These are phyloP conservation scores for Pleurozium schreberi DNA, from an alignment of 225 moss, liverwort and hornwort genomes.

Conservation along the genomic window DNA sequence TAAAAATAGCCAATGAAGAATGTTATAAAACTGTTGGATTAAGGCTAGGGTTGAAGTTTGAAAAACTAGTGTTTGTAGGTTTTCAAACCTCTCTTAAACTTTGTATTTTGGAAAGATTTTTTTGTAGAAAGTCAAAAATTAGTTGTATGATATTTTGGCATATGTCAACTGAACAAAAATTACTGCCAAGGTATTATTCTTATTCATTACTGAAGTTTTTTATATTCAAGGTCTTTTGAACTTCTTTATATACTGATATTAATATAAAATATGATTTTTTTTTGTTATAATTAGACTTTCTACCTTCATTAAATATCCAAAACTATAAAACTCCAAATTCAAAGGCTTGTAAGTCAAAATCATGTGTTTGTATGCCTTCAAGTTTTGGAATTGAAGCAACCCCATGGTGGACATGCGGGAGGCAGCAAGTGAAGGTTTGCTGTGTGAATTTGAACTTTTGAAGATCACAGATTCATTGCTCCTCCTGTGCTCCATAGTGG, in stretches of 20 bases:
- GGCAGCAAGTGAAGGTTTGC: too few species aligned
- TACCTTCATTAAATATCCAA: not conserved
- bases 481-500: too few species aligned
- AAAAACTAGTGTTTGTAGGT: not conserved
- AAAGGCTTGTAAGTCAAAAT: not conserved
- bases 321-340: not conserved
- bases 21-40: not conserved
- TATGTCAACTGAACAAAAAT: not conserved
- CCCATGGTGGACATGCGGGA: too few species aligned
- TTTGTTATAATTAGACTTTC: not conserved
- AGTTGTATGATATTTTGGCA: not conserved
- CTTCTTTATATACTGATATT: not conserved
- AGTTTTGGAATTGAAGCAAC: too few species aligned
- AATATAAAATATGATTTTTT: not conserved
- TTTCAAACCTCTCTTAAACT: not conserved
- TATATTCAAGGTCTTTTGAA: not conserved
- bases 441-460: too few species aligned
- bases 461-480: too few species aligned
- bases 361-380: not conserved
- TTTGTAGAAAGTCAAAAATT: accelerated
- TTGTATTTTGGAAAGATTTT: not conserved
- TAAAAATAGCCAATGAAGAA: not conserved
- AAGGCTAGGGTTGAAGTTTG: not conserved
- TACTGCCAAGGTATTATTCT: not conserved
- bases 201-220: not conserved